A percentile compares a stretch with the other conserved stretches of the same genome.
Evolutionary conservation across 2,329 filamentous ascomycete genomes (phyloP).

Genomic region (Trichoderma sp.): DNA sequence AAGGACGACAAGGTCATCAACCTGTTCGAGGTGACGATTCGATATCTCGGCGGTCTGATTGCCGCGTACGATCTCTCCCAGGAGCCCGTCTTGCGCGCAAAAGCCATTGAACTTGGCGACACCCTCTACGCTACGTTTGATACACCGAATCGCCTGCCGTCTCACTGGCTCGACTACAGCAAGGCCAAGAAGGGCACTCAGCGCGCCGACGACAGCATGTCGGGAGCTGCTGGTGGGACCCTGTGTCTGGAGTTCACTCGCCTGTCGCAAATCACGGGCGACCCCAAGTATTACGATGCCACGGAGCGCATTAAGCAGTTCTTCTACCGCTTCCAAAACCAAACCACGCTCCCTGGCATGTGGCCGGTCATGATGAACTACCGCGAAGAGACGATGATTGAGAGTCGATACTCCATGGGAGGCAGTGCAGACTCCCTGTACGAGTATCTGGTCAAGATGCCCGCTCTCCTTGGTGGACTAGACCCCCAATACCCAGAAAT

Average conservation of each 20-base stretch:
- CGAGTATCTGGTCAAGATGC: slow-evolving; percentile 64
- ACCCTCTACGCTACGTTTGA: slow-evolving; percentile 58
- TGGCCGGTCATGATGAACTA: slow-evolving; percentile 70
- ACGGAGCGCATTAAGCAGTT: slow-evolving; percentile 72
- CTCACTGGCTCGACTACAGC: slow-evolving; percentile 50
- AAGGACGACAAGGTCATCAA: slow-evolving; percentile 49
- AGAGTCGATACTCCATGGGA: slow-evolving; percentile 48
- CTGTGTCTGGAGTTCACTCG: slow-evolving; percentile 75
- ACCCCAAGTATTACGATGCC: slow-evolving; percentile 75
- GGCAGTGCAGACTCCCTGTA: slow-evolving; percentile 55
- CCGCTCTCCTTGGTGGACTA: slow-evolving; percentile 65
- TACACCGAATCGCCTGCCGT: slow-evolving; percentile 56
- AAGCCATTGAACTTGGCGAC: slow-evolving; percentile 56
- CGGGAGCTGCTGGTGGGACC: slow-evolving; percentile 59
- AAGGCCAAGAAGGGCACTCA: slow-evolving; percentile 46
- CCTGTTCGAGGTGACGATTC: slow-evolving; percentile 65
- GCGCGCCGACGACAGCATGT: slow-evolving; percentile 42
- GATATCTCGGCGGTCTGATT: slow-evolving; percentile 56
- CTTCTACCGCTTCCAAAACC: slow-evolving; percentile 65
- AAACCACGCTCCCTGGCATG: slow-evolving; percentile 69
- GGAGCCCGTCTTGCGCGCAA: slow-evolving; percentile 50
- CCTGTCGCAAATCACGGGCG: slow-evolving; percentile 70
- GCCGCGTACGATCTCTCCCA: slow-evolving; percentile 56
- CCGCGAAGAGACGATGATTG: slow-evolving; percentile 52
- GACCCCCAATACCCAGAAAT: slow-evolving; percentile 65